Base-by-base conservation (phyloP, 345 rosid species). In the Xanthoceras sorbifolium region DNA sequence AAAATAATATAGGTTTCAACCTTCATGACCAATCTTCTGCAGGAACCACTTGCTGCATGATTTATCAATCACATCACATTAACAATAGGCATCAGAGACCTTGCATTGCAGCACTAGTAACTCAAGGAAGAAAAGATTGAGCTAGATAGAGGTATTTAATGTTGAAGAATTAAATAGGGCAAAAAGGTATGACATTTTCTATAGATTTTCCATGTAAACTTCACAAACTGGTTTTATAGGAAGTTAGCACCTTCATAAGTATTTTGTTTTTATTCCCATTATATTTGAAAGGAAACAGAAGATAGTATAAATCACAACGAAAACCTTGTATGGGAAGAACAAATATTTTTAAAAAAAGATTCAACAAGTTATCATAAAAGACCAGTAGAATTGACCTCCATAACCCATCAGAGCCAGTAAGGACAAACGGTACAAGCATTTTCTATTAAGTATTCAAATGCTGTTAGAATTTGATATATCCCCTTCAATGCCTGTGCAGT, bases 1-100 rank as follows among this genome's bases (percentile, higher is more conserved):
- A 65, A 61, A 40, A 46, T 8, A 69, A 10, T 20, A 77, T 76
- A 50, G 74, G 72, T 76, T 6, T 73, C 74, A 82, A 96, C 99
- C 99, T 94, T 92, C 93, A 80, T 90, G 91, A 31, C 98, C 98
- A 86, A 90, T 82, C 89, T 92, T 93, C 82, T 96, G 86, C 81
- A 94, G 87, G 85, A 91, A 90, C 99, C 99, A 93, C 82, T 94
- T 96, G 86, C 98, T 96, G 97, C 84, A 85, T 28, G 44, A 62
- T 44, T 46, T n/a, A 55, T 28, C 28, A 81, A 77, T 36, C 69
- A 77, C 46, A 77, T 36, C 69, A 77, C 46, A 77, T 65, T 60
- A 82, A 72, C 14, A 72, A 82, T 59, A 65, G 79, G 34, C 28
- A 48, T 74, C 70, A 81, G 38, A 38, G 70, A 44, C 48, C 76